Conservation (phyloP, 169 alveolate species). For the Blepharisma undulans region DNA sequence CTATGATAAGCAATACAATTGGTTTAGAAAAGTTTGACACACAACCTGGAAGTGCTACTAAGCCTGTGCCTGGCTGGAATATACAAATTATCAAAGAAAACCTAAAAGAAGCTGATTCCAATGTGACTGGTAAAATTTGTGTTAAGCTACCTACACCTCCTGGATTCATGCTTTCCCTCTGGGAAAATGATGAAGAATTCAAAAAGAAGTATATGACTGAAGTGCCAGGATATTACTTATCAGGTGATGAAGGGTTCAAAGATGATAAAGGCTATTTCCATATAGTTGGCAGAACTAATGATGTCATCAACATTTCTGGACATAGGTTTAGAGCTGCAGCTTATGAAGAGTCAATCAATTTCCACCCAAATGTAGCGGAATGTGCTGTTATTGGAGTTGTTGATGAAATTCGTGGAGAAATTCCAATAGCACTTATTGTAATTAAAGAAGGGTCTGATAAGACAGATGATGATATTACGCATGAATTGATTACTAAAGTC, state of each 20-base stretch:
- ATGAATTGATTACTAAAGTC: constrained; percentile 69
- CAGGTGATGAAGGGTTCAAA: constrained; percentile 78
- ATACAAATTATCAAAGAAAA: constrained; percentile 77
- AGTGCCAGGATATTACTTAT: constrained; percentile 58
- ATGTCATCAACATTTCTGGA: constrained; percentile 88
- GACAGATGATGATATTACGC: constrained; percentile 41
- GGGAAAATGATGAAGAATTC: constrained; percentile 81
- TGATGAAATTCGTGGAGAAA: constrained; percentile 85
- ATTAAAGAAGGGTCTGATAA: constrained; percentile 61
- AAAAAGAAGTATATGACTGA: constrained; percentile 64
- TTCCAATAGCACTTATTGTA: constrained; percentile 84
- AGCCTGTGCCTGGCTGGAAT: constrained; percentile 86
- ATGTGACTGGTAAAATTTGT: constrained; percentile 75
- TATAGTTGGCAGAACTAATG: constrained; percentile 86
- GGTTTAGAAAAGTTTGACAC: constrained; percentile 56
- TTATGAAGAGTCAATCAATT: constrained; percentile 81
- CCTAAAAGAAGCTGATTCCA: constrained; percentile 61
- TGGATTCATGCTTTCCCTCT: constrained; percentile 84
- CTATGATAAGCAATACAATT: constrained; percentile 76
- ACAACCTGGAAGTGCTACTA: constrained; percentile 85
- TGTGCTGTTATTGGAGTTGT: constrained; percentile 83
- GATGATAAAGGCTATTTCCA: constrained; percentile 83
- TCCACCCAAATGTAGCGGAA: constrained; percentile 78
- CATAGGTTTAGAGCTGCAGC: constrained; percentile 85
- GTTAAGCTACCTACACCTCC: constrained; percentile 89